These are phyloP conservation scores for Phytopythium mirpurense DNA, from an alignment of 352 stramenopile genomes.

Conservation along the genomic window DNA sequence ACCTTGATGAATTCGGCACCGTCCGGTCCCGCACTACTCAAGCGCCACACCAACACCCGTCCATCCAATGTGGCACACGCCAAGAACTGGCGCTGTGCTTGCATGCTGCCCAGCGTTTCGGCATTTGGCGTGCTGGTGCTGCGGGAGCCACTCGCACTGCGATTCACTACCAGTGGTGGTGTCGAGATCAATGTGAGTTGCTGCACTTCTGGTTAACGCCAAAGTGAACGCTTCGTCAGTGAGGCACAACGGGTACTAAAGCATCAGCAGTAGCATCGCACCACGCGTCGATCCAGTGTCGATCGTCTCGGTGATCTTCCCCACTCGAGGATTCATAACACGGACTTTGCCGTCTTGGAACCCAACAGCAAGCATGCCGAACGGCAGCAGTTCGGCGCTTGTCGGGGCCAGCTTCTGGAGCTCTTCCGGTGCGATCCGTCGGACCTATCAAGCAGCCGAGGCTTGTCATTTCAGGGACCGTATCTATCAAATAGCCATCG, in stretches of 20 bases:
- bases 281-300: conserved; percentile 52
- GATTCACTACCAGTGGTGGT: conserved; percentile 25
- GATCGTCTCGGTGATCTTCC: conserved; percentile 55
- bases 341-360: conserved; percentile 76
- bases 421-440: conserved; percentile 41
- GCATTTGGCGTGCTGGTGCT: conserved; percentile 9
- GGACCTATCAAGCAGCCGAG: conserved; percentile 17
- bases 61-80: conserved; percentile 54
- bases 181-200: conserved; percentile 57
- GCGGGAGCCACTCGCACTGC: conserved; percentile 24
- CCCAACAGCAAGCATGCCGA: conserved; percentile 59
- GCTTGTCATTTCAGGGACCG: background rate
- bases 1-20: conserved; percentile 47
- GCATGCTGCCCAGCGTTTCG: conserved; percentile 17
- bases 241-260: background rate
- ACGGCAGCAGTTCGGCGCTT: conserved; percentile 55
- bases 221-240: background rate
- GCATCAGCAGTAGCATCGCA: conserved; percentile 2
- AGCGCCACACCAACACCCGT: conserved; percentile 44
- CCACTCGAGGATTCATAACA: conserved; percentile 53
- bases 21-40: conserved; percentile 24
- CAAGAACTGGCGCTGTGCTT: conserved; percentile 39
- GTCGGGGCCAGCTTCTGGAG: conserved; percentile 53
- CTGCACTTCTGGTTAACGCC: conserved; percentile 40
- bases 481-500: background rate